phyloP scores from a whole-genome alignment of 805 yeast species.

The Wickerhamomyces mucosus region DNA sequence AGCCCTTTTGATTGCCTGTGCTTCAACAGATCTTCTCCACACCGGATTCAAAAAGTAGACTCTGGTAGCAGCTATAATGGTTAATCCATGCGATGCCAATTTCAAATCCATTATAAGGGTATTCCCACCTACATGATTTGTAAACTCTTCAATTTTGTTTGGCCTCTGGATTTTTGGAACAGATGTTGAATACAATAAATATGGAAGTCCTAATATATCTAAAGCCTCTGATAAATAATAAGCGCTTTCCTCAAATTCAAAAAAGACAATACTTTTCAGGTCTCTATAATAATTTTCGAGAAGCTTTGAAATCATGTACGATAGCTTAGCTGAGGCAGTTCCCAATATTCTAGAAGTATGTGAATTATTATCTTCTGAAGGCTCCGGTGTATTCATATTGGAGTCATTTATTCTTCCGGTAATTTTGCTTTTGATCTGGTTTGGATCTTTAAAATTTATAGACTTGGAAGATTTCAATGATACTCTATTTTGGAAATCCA shows the following conservation, averaged over 20 bases:
- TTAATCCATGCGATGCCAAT: slow-evolving; percentile 61
- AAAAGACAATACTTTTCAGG: slow-evolving; percentile 53
- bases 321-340: slow-evolving; percentile 53
- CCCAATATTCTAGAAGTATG: slow-evolving; percentile 35
- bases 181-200: slow-evolving; percentile 56
- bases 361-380: neutral
- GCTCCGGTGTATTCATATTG: slow-evolving; percentile 6
- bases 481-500: slow-evolving; percentile 14
- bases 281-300: slow-evolving; percentile 39
- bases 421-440: slow-evolving; percentile 2
- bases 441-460: slow-evolving; percentile 6
- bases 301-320: slow-evolving; percentile 46
- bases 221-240: slow-evolving; percentile 56
- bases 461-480: slow-evolving; percentile 9
- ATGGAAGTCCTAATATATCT: slow-evolving; percentile 51
- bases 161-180: slow-evolving; percentile 42
- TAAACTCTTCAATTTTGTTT: slow-evolving; percentile 41
- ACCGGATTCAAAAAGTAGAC: slow-evolving; percentile 67
- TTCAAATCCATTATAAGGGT: slow-evolving; percentile 57
- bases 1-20: slow-evolving; percentile 70
- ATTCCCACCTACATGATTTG: slow-evolving; percentile 35
- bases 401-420: slow-evolving; percentile 7
- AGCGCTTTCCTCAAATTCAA: slow-evolving; percentile 65
- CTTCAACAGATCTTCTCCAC: slow-evolving; percentile 61
- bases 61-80: slow-evolving; percentile 57